Evolutionary conservation across 164 flowering plant genomes (phyloP).

Genomic region (Stephania cephalantha): DNA sequence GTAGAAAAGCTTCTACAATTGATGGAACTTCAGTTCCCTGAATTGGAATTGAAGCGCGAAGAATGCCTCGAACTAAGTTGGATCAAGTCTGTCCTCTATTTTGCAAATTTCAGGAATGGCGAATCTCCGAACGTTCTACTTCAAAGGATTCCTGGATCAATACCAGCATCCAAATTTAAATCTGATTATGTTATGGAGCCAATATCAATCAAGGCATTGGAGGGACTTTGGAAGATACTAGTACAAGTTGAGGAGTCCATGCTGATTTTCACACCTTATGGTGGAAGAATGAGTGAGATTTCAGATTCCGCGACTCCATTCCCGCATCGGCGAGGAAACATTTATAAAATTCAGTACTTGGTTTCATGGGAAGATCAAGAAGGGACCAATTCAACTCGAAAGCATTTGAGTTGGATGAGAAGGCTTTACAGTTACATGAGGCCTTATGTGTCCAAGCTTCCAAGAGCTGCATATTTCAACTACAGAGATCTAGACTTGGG

Average conservation of each 20-base stretch:
- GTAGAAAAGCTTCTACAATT: conserved; percentile 1
- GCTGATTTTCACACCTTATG: conserved; percentile 16
- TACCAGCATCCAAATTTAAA: conserved; percentile 3
- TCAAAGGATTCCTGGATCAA: background rate
- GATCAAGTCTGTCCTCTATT: conserved; percentile 13
- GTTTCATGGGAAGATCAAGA: conserved; percentile 10
- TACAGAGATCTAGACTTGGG: conserved; percentile 13
- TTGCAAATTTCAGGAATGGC: background rate
- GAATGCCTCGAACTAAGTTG: conserved; percentile 14
- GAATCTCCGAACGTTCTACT: conserved; percentile 7
- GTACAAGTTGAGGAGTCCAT: conserved; percentile 5
- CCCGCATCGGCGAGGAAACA: conserved; percentile 17
- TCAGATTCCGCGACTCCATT: conserved; percentile 17
- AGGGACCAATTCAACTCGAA: conserved; percentile 5
- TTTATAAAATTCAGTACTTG: conserved; percentile 17
- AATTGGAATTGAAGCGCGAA: conserved; percentile 6
- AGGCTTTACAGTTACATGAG: conserved; percentile 14
- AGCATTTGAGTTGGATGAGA: conserved; percentile 20
- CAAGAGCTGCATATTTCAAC: conserved; percentile 15
- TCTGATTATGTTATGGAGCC: conserved; percentile 13
- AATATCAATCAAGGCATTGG: conserved; percentile 8
- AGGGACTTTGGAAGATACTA: conserved; percentile 14
- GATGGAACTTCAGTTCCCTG: conserved; percentile 3
- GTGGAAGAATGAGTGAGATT: conserved; percentile 25
- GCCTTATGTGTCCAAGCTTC: conserved; percentile 17